Evolutionary conservation across 768 basidiomycete genomes (phyloP).

Genomic region (Russula ochroleuca): DNA sequence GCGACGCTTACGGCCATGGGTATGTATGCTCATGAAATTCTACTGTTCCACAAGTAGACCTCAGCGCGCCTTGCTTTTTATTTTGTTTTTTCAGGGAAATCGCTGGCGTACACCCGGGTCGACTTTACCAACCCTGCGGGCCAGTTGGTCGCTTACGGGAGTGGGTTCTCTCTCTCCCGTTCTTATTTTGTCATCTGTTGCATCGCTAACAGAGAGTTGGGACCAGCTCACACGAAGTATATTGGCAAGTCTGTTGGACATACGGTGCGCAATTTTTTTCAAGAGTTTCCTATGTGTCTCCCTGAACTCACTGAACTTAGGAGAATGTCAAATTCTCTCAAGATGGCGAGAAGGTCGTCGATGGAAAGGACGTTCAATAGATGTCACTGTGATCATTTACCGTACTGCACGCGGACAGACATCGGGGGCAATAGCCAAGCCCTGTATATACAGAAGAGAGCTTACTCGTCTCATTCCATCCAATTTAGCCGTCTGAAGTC

Average conservation of each 20-base stretch:
- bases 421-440: not conserved
- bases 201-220: slow-evolving; percentile 15
- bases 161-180: slow-evolving; percentile 44
- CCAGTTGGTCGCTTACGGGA: slow-evolving; percentile 74
- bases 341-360: slow-evolving; percentile 68
- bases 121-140: slow-evolving; percentile 67
- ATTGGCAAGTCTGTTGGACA: slow-evolving; percentile 60
- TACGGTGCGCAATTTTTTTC: slow-evolving; percentile 33
- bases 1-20: slow-evolving; percentile 70
- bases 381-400: not conserved
- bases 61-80: not conserved
- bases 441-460: not conserved
- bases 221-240: slow-evolving; percentile 78
- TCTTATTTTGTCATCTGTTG: not conserved
- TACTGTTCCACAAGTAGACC: not conserved
- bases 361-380: slow-evolving; percentile 53
- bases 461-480: not conserved
- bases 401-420: too few species aligned
- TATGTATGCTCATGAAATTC: slow-evolving; percentile 38
- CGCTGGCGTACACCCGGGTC: slow-evolving; percentile 73
- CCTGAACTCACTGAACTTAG: slow-evolving; percentile 38
- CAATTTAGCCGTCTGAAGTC: not conserved
- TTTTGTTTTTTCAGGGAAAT: slow-evolving; percentile 52
- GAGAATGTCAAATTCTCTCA: slow-evolving; percentile 74
- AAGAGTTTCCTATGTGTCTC: slow-evolving; percentile 36